These are phyloP conservation scores for Clavispora vitiphila DNA, from an alignment of 805 yeast genomes.

Conservation along the genomic window DNA sequence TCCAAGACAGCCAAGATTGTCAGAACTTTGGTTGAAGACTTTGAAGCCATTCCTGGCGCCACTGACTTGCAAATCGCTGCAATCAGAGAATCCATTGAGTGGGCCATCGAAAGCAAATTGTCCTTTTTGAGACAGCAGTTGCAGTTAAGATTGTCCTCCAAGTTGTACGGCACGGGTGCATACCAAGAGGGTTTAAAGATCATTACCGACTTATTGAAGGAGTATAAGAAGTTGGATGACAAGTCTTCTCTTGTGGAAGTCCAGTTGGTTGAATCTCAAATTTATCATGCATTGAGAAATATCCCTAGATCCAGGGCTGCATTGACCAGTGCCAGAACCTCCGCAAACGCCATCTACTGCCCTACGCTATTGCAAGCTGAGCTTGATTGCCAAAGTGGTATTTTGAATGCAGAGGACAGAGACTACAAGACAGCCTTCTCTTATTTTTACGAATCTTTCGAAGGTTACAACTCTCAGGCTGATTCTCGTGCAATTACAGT, in stretches of 20 bases:
- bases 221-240: constrained; percentile 92
- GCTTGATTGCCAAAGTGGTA: constrained; percentile 91
- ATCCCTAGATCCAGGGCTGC: constrained; percentile 89
- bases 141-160: constrained; percentile 74
- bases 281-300: constrained; percentile 87
- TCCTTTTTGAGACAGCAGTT: constrained; percentile 84
- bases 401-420: constrained; percentile 92
- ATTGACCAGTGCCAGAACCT: constrained; percentile 89
- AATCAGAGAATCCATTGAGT: constrained; percentile 74
- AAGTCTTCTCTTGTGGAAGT: constrained; percentile 94
- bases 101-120: constrained; percentile 82
- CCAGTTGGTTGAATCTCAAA: constrained; percentile 84
- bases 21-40: constrained; percentile 71
- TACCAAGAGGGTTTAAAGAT: constrained; percentile 69
- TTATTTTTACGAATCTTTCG: constrained; percentile 92
- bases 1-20: constrained; percentile 92
- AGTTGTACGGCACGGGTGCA: constrained; percentile 60
- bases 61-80: constrained; percentile 68
- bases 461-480: constrained; percentile 73
- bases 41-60: constrained; percentile 58
- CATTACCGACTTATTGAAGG: constrained; percentile 67
- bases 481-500: constrained; percentile 62
- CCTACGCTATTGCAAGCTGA: constrained; percentile 94
- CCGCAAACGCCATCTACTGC: constrained; percentile 95
- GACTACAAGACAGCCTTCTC: constrained; percentile 96